Percentiles rank a stretch among this genome's conserved stretches.
phyloP scores from a whole-genome alignment of 257 asterid genomes.

The Coffea canephora region DNA sequence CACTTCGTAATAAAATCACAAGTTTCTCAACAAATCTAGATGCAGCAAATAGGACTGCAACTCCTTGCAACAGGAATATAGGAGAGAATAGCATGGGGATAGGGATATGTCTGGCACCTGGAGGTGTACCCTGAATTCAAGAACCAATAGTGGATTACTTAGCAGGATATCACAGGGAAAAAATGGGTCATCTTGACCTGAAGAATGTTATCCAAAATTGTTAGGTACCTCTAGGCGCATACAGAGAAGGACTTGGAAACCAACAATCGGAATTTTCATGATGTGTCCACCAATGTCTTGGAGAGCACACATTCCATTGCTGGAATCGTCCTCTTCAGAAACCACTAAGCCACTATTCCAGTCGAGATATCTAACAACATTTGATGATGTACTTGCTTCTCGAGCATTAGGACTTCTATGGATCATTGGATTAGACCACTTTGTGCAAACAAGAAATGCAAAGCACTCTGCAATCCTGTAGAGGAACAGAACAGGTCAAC shows the following conservation, averaged over 20 bases:
- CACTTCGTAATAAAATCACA: constrained; percentile 59
- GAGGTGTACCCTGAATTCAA: constrained; percentile 79
- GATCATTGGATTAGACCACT: constrained; percentile 94
- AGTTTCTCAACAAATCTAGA: constrained; percentile 70
- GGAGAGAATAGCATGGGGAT: constrained; percentile 89
- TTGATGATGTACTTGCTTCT: constrained; percentile 79
- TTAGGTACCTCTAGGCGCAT: constrained; percentile 87
- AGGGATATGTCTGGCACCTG: constrained; percentile 58
- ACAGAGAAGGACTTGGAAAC: constrained; percentile 88
- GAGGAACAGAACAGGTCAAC: constrained; percentile 24
- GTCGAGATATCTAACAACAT: constrained; percentile 61
- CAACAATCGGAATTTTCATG: constrained; percentile 82
- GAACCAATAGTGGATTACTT: constrained; percentile 23
- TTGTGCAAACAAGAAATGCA: constrained; percentile 98
- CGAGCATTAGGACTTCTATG: constrained; percentile 59
- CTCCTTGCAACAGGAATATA: constrained; percentile 77
- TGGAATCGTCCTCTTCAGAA: constrained; percentile 62
- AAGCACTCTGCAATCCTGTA: constrained; percentile 93
- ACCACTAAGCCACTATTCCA: constrained; percentile 77
- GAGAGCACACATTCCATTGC: constrained; percentile 65
- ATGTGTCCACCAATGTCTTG: constrained; percentile 96
- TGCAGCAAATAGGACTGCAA: constrained; percentile 65
- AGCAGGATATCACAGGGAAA: constrained; percentile 14
- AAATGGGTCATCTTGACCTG: constrained; percentile 1
- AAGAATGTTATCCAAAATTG: constrained; percentile 12